These are phyloP conservation scores for Pholiota conissans DNA, from an alignment of 768 basidiomycete species.

Conservation along the genomic window DNA sequence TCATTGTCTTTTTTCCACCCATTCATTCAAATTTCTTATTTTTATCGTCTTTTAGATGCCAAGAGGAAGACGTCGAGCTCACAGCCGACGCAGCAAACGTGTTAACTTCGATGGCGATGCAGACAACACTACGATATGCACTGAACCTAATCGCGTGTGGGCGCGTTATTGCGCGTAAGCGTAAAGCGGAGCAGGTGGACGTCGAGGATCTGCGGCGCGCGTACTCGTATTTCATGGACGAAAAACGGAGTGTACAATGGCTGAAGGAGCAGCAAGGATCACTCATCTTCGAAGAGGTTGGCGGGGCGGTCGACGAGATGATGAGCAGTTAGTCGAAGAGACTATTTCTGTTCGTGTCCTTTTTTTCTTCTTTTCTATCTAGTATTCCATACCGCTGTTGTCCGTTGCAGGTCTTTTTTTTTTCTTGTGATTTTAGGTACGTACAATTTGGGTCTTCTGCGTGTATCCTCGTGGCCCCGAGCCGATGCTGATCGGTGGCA, in stretches of 20 bases:
- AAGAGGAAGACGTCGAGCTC: constrained; percentile 94
- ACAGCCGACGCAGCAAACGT: constrained; percentile 70
- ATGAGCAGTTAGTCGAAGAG: constrained; percentile 20
- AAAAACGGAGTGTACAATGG: constrained; percentile 91
- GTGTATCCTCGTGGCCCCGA: neutral
- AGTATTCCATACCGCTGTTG: neutral
- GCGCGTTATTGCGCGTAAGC: constrained; percentile 79
- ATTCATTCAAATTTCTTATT: neutral
- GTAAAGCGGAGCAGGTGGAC: constrained; percentile 79
- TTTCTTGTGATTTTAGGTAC: constrained; percentile 5
- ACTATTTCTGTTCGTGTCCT: neutral
- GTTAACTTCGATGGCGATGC: constrained; percentile 84
- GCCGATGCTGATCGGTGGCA: constrained; percentile 9
- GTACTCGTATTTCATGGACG: constrained; percentile 91
- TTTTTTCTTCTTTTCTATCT: neutral
- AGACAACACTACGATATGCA: constrained; percentile 92
- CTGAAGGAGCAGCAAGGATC: constrained; percentile 79
- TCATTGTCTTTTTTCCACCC: constrained; percentile 7
- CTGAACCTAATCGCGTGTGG: constrained; percentile 95
- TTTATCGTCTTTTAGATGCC: constrained; percentile 51
- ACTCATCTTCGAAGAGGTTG: constrained; percentile 74
- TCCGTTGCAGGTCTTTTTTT: neutral
- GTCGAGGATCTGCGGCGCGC: constrained; percentile 83
- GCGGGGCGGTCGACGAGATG: constrained; percentile 31
- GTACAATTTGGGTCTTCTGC: constrained; percentile 1